Evolutionary conservation across 2,329 filamentous ascomycete species (phyloP), one percentile per base, ranked within the genome.

Genomic region (Salinomyces thailandicus): DNA sequence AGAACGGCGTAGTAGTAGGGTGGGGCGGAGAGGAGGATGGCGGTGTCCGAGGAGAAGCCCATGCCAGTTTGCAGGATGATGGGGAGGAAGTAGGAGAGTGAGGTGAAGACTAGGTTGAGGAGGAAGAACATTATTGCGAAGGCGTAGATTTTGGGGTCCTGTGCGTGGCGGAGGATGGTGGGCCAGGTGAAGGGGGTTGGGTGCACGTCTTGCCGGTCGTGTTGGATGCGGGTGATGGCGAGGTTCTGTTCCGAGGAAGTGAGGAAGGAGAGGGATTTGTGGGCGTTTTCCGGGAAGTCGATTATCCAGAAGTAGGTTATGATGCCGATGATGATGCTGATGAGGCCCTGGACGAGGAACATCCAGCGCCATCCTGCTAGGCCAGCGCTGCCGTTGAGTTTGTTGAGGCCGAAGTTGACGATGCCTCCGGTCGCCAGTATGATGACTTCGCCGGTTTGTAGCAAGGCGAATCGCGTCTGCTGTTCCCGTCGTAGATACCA

Each of bases 241-340:
- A 80, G 50, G n/a, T 61, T 55, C 24, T 71, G 68, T 52, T 81
- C 77, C 13, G 66, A 60, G 5, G 64, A 51, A 2, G 65, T 68
- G 15, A 81, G 62, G 50, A 81, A 82, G 22, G 22, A 62, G 45
- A 75, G 70, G 34, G 71, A 76, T 9, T 58, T 59, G 35, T 73
- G 63, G 1, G 73, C 66, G 17, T 74, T 64, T 46, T 81, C 77
- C 0, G 77, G 77, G 43, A 82, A 81, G 49, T 81, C 76, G 28
- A 81, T 65, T 61, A 82, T 80, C 77, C 77, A 81, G 66, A 75
- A 79, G 49, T 76, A 81, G 0, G 77, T 79, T 9, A 68, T 39
- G 18, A 78, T 48, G 3, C 77, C 77, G 14, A 82, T 58, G 15
- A 75, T 56, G 13, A 56, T 55, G 4, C 77, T 69, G 45, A 81